Evolutionary conservation across 306 rosid species (phyloP).

Genomic region (Biancaea sappan): DNA sequence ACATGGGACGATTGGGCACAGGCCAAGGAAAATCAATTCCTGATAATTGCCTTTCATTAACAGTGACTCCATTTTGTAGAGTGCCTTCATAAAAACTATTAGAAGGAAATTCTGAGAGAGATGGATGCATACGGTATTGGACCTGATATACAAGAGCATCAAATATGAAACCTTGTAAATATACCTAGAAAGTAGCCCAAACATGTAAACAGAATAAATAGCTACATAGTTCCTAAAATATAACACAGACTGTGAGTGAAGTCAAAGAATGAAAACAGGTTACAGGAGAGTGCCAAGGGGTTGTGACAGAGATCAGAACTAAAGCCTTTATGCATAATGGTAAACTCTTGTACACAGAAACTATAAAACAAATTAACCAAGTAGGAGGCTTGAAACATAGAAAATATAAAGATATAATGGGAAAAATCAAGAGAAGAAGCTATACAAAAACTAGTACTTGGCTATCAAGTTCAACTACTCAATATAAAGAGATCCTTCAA

Average conservation of each 20-base stretch:
- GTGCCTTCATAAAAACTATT: constrained; percentile 99
- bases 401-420: not conserved
- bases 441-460: not conserved
- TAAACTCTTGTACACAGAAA: not conserved
- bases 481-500: constrained; percentile 3
- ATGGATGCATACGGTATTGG: constrained; percentile 99
- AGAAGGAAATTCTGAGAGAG: constrained; percentile 95
- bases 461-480: not conserved
- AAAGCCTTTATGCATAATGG: not conserved
- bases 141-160: constrained; percentile 59
- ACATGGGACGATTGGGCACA: constrained; percentile 98
- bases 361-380: not conserved
- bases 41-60: constrained; percentile 89
- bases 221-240: not conserved
- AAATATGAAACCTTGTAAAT: constrained; percentile 1
- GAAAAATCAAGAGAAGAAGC: not conserved
- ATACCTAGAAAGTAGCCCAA: not conserved
- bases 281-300: not conserved
- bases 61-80: constrained; percentile 95
- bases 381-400: not conserved
- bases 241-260: not conserved
- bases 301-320: not conserved
- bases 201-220: not conserved
- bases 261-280: not conserved
- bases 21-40: constrained; percentile 99